phyloP scores from a whole-genome alignment of 305 asterid genomes.

The Striga hermonthica region DNA sequence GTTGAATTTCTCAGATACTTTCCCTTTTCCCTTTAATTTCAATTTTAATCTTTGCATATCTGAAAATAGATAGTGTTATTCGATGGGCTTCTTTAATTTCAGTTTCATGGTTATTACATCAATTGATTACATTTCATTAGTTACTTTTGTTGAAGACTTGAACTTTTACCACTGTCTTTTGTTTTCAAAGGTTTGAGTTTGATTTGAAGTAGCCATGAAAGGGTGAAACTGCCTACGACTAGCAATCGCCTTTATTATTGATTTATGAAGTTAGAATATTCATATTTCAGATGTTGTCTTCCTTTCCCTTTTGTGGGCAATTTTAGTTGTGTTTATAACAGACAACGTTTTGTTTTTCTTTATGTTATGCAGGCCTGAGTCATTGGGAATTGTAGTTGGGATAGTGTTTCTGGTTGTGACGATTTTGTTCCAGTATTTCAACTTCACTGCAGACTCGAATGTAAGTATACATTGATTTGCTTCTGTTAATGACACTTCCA shows the following conservation, averaged over 20 bases:
- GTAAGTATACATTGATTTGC: conserved; percentile 34
- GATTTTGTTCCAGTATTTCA: conserved; percentile 53
- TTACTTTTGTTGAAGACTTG: too few species aligned
- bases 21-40: neutral
- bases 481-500: neutral
- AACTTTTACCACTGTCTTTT: neutral
- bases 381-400: conserved; percentile 54
- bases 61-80: neutral
- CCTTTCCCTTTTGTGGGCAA: neutral
- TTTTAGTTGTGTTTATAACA: neutral
- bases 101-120: too few species aligned
- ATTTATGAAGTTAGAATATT: neutral
- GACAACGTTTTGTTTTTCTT: conserved; percentile 6
- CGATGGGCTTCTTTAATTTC: too few species aligned
- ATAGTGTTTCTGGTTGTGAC: conserved; percentile 48
- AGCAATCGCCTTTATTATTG: neutral
- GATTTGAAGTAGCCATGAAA: too few species aligned
- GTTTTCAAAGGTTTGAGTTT: conserved; percentile 9
- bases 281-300: neutral
- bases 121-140: too few species aligned
- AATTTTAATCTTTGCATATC: neutral
- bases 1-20: conserved; percentile 28
- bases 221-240: too few species aligned
- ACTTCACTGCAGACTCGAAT: conserved; percentile 60
- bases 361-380: conserved; percentile 50